Evolutionary conservation across 164 flowering plant species (phyloP), one percentile per base, ranked within the genome.

Genomic region (Liquidambar formosana): DNA sequence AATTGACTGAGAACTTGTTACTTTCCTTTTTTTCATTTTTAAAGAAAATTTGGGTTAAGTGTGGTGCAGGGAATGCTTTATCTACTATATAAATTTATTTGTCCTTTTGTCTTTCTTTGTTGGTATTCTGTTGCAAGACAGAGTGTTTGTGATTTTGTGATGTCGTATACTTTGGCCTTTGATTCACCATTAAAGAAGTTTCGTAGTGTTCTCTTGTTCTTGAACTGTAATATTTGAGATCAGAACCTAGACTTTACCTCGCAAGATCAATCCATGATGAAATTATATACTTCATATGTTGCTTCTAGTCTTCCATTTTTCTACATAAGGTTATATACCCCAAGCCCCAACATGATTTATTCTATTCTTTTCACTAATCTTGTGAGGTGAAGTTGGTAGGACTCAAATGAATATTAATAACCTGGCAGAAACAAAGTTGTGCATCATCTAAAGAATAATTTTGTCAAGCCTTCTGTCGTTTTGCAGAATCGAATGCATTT

Each of bases 211-310:
- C 21, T 53, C 11, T 53, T 11, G 21, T 53, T n/a, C 21, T 19
- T n/a, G n/a, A n/a, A n/a, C n/a, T n/a, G n/a, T n/a, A n/a, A n/a
- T n/a, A n/a, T n/a, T 33, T 33, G 41, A 2, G 41, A 2, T 33
- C 6, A 33, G 41, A 33, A 33, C 6, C 41, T 33, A 33, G 6
- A 33, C 41, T 2, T 33, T 33, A 6, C 14, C 1, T 54, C 22
- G 5, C 22, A 54, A n/a, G 22, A 10, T 54, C 15, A 4, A 4
- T 54, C 26, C 22, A 25, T 54, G 58, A 25, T 54, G 33, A 22
- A 54, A 25, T 54, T 54, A 54, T 22, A 25, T 54, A 22, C 58
- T 54, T 54, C 27, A 54, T 54, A 54, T 22, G 58, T 54, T 22
- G 12, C 58, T 23, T 12, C 27, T 23, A 25, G 58, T 22, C 28